Conservation (phyloP, 2,329 filamentous ascomycete genomes). For the Penicillium sp. region DNA sequence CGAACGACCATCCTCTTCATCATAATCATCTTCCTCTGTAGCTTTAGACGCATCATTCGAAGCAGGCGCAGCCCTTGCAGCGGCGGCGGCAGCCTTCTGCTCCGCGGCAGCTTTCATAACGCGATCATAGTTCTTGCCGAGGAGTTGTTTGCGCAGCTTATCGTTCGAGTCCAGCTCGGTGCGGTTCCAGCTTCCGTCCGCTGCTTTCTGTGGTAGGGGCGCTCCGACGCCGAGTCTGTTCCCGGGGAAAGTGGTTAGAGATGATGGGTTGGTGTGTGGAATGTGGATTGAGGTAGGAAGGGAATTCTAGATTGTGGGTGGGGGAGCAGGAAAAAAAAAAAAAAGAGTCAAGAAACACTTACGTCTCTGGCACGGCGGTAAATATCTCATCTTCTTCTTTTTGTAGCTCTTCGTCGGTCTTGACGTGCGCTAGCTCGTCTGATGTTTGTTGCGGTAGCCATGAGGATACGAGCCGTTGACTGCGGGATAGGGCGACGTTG, state of each 20-base stretch:
- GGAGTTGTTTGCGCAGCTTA: constrained; percentile 46
- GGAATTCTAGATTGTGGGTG: no score
- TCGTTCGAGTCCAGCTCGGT: constrained; percentile 46
- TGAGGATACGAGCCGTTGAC: constrained; percentile 55
- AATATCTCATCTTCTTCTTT: constrained; percentile 57
- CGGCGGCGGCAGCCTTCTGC: constrained; percentile 2
- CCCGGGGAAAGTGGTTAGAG: no score
- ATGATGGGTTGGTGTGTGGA: no score
- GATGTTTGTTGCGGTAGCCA: constrained; percentile 53
- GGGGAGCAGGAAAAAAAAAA: not conserved
- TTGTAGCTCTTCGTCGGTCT: constrained; percentile 47
- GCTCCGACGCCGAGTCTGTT: constrained; percentile 50
- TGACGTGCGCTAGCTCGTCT: constrained; percentile 39
- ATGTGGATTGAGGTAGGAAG: no score
- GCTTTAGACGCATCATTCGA: not conserved
- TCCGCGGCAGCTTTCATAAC: constrained; percentile 36
- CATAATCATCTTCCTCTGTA: constrained; percentile 31
- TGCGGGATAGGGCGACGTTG: constrained; percentile 54
- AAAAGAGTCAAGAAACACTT: constrained; percentile 13
- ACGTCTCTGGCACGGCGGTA: constrained; percentile 55
- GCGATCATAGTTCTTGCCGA: constrained; percentile 45
- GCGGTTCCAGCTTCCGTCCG: constrained; percentile 42
- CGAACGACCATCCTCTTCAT: constrained; percentile 46
- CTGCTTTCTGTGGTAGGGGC: constrained; percentile 43
- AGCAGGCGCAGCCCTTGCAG: constrained; percentile 30